A percentile compares a stretch with the other conserved stretches of the same genome.
phyloP scores from a whole-genome alignment of 192 early-diverging fungal genomes.

The Backusella westeae region DNA sequence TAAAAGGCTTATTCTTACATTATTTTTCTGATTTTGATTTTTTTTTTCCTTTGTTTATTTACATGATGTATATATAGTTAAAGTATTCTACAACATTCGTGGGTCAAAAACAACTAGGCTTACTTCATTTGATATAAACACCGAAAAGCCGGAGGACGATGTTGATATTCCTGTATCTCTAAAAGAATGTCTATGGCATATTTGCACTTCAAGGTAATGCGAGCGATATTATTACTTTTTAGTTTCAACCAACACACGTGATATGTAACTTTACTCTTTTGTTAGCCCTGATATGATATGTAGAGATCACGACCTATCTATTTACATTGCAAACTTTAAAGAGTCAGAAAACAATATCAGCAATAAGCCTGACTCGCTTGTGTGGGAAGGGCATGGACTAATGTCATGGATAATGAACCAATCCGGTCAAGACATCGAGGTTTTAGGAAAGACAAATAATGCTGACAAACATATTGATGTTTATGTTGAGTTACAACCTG shows the following conservation, averaged over 20 bases:
- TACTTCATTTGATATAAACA: slow-evolving; percentile 13
- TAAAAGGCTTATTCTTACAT: neutral
- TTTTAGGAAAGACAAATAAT: slow-evolving; percentile 16
- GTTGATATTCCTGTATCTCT: slow-evolving; percentile 17
- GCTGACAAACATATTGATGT: slow-evolving; percentile 8
- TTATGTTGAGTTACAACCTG: slow-evolving; percentile 29
- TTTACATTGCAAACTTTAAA: slow-evolving; percentile 35
- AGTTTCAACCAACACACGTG: slow-evolving; percentile 16
- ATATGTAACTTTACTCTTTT: slow-evolving; percentile 7
- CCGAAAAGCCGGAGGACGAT: neutral
- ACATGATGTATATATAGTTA: slow-evolving; percentile 17
- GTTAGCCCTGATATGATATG: slow-evolving; percentile 36
- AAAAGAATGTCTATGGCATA: slow-evolving; percentile 25
- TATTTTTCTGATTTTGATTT: neutral
- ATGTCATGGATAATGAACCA: slow-evolving; percentile 35
- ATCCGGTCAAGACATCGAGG: neutral
- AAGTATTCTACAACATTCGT: slow-evolving; percentile 32
- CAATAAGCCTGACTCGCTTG: neutral
- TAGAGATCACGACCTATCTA: slow-evolving; percentile 31
- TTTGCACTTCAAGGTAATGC: slow-evolving; percentile 38
- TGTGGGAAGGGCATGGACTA: slow-evolving; percentile 40
- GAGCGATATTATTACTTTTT: neutral
- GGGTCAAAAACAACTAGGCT: slow-evolving; percentile 27
- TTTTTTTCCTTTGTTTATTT: neutral
- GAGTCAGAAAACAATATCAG: slow-evolving; percentile 4